Percentiles rank a stretch among this genome's conserved stretches.
These are phyloP conservation scores for Myochromella boudieri DNA, from an alignment of 768 basidiomycete genomes.

Conservation along the genomic window DNA sequence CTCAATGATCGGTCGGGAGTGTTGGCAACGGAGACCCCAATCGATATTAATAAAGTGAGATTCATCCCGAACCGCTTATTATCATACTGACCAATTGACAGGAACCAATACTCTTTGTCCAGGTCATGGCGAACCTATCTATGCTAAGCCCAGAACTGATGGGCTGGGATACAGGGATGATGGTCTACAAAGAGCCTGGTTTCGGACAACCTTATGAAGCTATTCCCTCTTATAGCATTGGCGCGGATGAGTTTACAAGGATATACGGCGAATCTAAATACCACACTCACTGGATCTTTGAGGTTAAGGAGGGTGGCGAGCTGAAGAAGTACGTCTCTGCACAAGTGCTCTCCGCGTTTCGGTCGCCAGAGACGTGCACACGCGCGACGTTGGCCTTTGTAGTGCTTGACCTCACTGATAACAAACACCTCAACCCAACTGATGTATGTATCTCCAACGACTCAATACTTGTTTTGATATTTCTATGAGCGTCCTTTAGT, in stretches of 20 bases:
- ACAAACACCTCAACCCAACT: neutral
- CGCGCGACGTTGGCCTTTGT: constrained; percentile 3
- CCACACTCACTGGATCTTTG: constrained; percentile 4
- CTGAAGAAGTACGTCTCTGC: neutral
- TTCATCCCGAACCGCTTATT: no score
- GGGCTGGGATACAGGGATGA: constrained; percentile 13
- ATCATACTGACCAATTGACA: no score
- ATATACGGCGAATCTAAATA: neutral
- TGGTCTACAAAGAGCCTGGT: constrained; percentile 4
- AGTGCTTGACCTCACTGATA: constrained; percentile 2
- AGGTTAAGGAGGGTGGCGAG: neutral
- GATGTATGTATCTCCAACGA: no score
- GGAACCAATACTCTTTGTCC: constrained; percentile 2
- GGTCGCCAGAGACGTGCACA: neutral
- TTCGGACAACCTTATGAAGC: neutral
- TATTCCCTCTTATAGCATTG: neutral
- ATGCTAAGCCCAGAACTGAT: constrained; percentile 3
- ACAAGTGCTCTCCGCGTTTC: neutral
- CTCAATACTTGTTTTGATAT: neutral
- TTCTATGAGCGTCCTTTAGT: no score
- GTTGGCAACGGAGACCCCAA: constrained; percentile 5
- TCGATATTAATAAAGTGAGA: constrained; percentile 11
- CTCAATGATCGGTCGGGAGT: constrained; percentile 12
- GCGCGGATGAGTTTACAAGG: neutral
- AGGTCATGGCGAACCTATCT: neutral